Conservation (phyloP, 2,329 filamentous ascomycete species). For the Aspergillus sojae region DNA sequence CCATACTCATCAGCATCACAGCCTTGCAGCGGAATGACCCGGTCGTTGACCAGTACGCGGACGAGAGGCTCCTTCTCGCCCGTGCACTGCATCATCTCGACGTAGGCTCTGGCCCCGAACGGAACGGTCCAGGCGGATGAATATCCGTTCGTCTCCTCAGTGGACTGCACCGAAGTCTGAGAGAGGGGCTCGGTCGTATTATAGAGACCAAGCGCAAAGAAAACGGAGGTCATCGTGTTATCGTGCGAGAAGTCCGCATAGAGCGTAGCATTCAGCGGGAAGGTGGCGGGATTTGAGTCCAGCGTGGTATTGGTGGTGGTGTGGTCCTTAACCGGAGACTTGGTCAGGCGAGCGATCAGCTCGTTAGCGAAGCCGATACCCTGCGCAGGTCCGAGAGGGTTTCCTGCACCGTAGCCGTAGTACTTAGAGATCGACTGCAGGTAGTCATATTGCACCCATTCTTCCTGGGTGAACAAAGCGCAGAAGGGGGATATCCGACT, state of each 20-base stretch:
- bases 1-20: slow-evolving; percentile 73
- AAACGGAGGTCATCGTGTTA: slow-evolving; percentile 79
- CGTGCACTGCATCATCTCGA: slow-evolving; percentile 80
- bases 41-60: slow-evolving; percentile 79
- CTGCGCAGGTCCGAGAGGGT: slow-evolving; percentile 77
- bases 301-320: slow-evolving; percentile 80
- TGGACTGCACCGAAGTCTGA: slow-evolving; percentile 51
- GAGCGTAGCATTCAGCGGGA: slow-evolving; percentile 68
- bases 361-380: slow-evolving; percentile 89
- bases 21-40: slow-evolving; percentile 70
- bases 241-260: slow-evolving; percentile 95
- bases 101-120: slow-evolving; percentile 78
- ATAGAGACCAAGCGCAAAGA: slow-evolving; percentile 77
- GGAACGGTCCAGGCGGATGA: slow-evolving; percentile 79
- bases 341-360: slow-evolving; percentile 77
- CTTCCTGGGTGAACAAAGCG: slow-evolving; percentile 68
- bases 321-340: slow-evolving; percentile 67
- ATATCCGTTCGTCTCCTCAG: slow-evolving; percentile 65
- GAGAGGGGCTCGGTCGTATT: slow-evolving; percentile 63
- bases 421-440: slow-evolving; percentile 78
- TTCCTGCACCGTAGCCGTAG: slow-evolving; percentile 78
- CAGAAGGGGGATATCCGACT: slow-evolving; percentile 71
- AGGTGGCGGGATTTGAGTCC: slow-evolving; percentile 67
- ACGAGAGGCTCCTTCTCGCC: slow-evolving; percentile 66
- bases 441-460: slow-evolving; percentile 83